Evolutionary conservation across 148 eudicot genomes (phyloP), one percentile per base, ranked within the genome.

Genomic region (Arbutus unedo): DNA sequence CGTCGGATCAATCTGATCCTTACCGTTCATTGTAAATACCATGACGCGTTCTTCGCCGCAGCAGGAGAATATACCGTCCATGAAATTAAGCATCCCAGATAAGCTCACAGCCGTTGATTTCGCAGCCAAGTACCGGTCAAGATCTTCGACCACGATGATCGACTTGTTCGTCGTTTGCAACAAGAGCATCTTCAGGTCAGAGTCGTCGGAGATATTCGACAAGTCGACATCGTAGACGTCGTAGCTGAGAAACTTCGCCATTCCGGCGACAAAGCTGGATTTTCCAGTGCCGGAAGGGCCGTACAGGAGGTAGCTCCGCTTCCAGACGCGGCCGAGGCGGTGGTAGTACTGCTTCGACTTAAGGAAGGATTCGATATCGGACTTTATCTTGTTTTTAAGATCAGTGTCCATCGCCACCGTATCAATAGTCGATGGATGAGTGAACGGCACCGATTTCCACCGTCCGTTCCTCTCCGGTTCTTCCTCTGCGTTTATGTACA

Each of bases 281-380:
- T 93, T 93, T 44, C 94, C 96, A 6, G 96, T 93, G 31, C 94
- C 94, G 4, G 93, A 83, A 0, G 91, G 86, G 0, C 96, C 96
- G 83, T 90, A 91, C 0, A 93, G 71, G 78, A 93, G 76, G 71
- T 91, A 91, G 77, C 93, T 93, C 56, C 96, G 73, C 64, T 83
- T 90, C 96, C 96, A 93, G 79, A 88, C 90, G 6, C 91, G 91
- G n/a, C 96, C 93, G 9, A 90, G 67, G 19, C 92, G 89, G 68
- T 83, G 85, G 55, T 93, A 93, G 48, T 93, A 91, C 82, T 90
- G 91, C 74, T 84, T 89, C 38, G 96, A 90, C 84, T 93, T 93
- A 64, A 88, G 66, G 57, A 89, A 93, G 76, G 85, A 51, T 14
- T 93, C 96, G 23, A 93, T 83, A 78, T 91, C 96, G 68, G 89